These are phyloP conservation scores for Lagerstroemia speciosa DNA, from an alignment of 345 rosid genomes.

Conservation along the genomic window DNA sequence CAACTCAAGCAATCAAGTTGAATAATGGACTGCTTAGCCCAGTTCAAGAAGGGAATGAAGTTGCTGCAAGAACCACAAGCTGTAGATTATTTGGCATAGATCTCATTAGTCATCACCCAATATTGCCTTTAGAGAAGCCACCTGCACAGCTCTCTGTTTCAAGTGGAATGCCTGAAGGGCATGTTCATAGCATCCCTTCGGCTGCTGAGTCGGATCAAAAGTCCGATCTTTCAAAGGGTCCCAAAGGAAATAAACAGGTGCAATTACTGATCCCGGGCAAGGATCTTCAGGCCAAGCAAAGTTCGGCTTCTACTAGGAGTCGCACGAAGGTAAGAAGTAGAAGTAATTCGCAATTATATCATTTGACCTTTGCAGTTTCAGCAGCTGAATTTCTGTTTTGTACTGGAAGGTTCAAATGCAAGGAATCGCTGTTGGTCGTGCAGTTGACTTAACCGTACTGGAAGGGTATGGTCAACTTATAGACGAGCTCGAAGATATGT, in stretches of 20 bases:
- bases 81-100: conserved; percentile 77
- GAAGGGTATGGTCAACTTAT: conserved; percentile 66
- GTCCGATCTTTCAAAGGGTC: conserved; percentile 37
- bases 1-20: conserved; percentile 25
- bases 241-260: conserved; percentile 48
- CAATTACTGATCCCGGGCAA: conserved; percentile 35
- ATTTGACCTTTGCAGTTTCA: conserved; percentile 1
- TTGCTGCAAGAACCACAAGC: conserved; percentile 26
- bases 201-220: conserved; percentile 45
- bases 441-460: conserved; percentile 56
- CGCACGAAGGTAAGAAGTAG: conserved; percentile 57
- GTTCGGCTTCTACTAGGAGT: conserved; percentile 42
- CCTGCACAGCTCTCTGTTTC: conserved; percentile 21
- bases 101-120: conserved; percentile 33
- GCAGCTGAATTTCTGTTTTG: neutral
- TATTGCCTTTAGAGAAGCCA: conserved; percentile 28
- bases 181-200: conserved; percentile 13
- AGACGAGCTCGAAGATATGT: conserved; percentile 68
- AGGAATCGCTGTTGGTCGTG: conserved; percentile 84
- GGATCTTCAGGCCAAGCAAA: conserved; percentile 59
- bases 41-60: conserved; percentile 37
- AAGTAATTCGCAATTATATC: neutral
- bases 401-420: conserved; percentile 74
- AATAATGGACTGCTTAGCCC: conserved; percentile 32
- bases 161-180: conserved; percentile 30